These are phyloP conservation scores for Pichia insulana DNA, from an alignment of 805 yeast genomes.

Conservation along the genomic window DNA sequence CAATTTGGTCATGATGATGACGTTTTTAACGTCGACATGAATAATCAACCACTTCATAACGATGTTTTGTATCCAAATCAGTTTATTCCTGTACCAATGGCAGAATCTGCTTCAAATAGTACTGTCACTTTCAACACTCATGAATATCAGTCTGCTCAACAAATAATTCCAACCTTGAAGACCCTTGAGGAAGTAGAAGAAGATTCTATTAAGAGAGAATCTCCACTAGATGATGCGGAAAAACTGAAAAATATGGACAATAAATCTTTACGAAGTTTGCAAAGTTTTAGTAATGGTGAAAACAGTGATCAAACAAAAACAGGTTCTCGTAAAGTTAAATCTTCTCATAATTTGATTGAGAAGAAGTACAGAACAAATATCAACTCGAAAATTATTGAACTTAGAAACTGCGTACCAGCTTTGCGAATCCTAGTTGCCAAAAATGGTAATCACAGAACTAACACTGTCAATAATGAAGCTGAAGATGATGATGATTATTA, in stretches of 20 bases:
- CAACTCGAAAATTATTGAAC: conserved; percentile 61
- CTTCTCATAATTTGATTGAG: conserved; percentile 75
- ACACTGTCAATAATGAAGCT: conserved; percentile 28
- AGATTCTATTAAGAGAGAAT: conserved; percentile 8
- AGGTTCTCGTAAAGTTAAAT: conserved; percentile 38
- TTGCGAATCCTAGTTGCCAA: conserved; percentile 38
- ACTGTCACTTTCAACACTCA: conserved; percentile 22
- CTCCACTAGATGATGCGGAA: not conserved
- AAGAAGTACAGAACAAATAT: conserved; percentile 76
- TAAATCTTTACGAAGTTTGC: conserved; percentile 4
- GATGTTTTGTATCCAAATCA: conserved; percentile 13
- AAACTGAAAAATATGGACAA: not conserved
- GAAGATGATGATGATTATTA: conserved; percentile 39
- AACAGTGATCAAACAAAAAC: conserved; percentile 4
- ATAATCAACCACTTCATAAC: conserved; percentile 4
- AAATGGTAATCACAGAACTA: conserved; percentile 29
- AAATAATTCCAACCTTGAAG: conserved; percentile 5
- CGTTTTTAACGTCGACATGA: conserved; percentile 9
- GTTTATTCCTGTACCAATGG: conserved; percentile 21
- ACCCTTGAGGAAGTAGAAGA: conserved; percentile 14
- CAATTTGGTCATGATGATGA: conserved; percentile 11
- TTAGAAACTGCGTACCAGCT: conserved; percentile 75
- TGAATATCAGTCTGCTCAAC: conserved; percentile 7
- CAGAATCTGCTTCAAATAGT: conserved; percentile 22
- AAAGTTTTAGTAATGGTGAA: conserved; percentile 8